These are phyloP conservation scores for Dipodascopsis uninucleata DNA, from an alignment of 805 yeast genomes.

Conservation along the genomic window DNA sequence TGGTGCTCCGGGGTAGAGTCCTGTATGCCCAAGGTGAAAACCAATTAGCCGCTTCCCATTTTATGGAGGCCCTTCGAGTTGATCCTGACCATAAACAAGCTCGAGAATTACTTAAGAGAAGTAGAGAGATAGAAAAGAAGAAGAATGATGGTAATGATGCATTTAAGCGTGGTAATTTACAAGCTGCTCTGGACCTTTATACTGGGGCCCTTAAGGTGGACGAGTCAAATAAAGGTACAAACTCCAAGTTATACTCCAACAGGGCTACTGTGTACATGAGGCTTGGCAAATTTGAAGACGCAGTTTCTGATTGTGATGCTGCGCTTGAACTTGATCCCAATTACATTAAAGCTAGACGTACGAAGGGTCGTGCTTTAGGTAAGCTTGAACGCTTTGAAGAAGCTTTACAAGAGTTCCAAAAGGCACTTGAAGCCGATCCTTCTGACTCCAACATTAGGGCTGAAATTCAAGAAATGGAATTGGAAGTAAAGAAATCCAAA, in stretches of 20 bases:
- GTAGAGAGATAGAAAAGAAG: slow-evolving; percentile 37
- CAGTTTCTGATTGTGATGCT: slow-evolving; percentile 67
- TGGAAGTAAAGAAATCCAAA: slow-evolving; percentile 40
- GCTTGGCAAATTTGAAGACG: slow-evolving; percentile 72
- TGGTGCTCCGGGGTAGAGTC: slow-evolving; percentile 39
- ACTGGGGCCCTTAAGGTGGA: slow-evolving; percentile 70
- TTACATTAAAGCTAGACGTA: slow-evolving; percentile 59
- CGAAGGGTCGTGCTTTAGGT: slow-evolving; percentile 41
- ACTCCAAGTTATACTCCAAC: slow-evolving; percentile 60
- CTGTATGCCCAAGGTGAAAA: slow-evolving; percentile 40
- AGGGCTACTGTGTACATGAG: slow-evolving; percentile 84
- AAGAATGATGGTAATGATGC: slow-evolving; percentile 61
- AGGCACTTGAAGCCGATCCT: slow-evolving; percentile 38
- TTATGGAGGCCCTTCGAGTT: slow-evolving; percentile 40
- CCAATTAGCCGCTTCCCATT: slow-evolving; percentile 39
- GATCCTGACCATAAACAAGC: slow-evolving; percentile 43
- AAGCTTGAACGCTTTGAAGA: slow-evolving; percentile 43
- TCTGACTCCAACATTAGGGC: slow-evolving; percentile 37
- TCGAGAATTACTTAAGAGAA: slow-evolving; percentile 33
- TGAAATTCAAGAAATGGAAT: slow-evolving; percentile 43
- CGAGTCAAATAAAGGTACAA: slow-evolving; percentile 49
- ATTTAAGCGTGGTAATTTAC: slow-evolving; percentile 61
- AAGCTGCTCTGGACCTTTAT: slow-evolving; percentile 65
- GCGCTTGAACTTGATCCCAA: slow-evolving; percentile 63
- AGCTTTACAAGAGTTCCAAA: slow-evolving; percentile 37